Percentiles rank a stretch among this genome's conserved stretches.
These are phyloP conservation scores for Metschnikowia henanensis DNA, from an alignment of 805 yeast genomes.

Conservation along the genomic window DNA sequence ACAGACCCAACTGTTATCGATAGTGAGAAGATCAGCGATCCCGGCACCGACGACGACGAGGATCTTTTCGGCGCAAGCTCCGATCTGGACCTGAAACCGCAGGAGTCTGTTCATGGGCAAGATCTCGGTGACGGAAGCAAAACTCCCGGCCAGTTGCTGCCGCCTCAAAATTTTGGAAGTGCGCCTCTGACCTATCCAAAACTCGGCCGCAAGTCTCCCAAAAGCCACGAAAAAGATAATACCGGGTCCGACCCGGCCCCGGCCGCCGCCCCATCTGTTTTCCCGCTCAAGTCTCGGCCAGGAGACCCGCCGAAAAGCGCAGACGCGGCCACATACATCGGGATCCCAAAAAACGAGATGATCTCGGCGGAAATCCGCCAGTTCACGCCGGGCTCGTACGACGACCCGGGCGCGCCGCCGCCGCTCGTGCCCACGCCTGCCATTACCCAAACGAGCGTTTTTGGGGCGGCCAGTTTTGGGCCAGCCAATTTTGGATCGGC, in stretches of 20 bases:
- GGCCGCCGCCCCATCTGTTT: no score
- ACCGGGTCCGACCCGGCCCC: no score
- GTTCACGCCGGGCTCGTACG: slow-evolving; percentile 35
- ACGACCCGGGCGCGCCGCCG: slow-evolving; percentile 83
- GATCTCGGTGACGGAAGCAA: not conserved
- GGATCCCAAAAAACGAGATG: slow-evolving; percentile 61
- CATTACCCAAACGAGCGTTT: slow-evolving; percentile 26
- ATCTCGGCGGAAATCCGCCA: slow-evolving; percentile 29
- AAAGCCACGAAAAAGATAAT: no score
- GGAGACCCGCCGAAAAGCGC: not conserved
- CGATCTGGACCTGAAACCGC: slow-evolving; percentile 11
- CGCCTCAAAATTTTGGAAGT: no score
- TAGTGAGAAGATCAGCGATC: not conserved
- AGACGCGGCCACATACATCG: slow-evolving; percentile 29
- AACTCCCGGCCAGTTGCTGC: no score
- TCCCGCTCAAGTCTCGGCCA: no score
- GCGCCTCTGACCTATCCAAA: no score
- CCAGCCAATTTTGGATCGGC: no score
- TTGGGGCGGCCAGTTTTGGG: not conserved
- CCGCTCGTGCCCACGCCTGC: slow-evolving; percentile 57
- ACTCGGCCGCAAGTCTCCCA: no score
- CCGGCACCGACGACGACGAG: slow-evolving; percentile 10
- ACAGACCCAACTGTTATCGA: not conserved
- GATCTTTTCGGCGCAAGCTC: slow-evolving; percentile 20
- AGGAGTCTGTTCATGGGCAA: not conserved